A percentile compares a stretch with the other conserved stretches of the same genome.
Evolutionary conservation across 352 stramenopile genomes (phyloP).

Genomic region (Phytophthora hibernalis): DNA sequence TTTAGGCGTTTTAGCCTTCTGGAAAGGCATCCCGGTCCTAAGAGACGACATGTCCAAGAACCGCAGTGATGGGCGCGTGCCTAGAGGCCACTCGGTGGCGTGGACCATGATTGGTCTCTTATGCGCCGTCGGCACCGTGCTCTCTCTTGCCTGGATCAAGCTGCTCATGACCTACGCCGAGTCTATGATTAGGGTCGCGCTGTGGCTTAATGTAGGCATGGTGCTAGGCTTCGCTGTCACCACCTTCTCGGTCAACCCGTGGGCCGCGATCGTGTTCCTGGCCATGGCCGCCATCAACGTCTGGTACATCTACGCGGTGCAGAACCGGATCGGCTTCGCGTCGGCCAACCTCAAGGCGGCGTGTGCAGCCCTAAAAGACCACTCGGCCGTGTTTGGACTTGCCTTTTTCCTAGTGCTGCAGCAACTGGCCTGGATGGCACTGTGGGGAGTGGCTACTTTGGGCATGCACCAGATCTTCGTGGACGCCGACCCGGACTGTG

Average conservation of each 20-base stretch:
- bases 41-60: slow-evolving; percentile 44
- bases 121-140: slow-evolving; percentile 51
- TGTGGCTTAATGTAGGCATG: slow-evolving; percentile 85
- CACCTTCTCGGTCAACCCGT: slow-evolving; percentile 69
- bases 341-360: slow-evolving; percentile 82
- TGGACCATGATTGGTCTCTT: slow-evolving; percentile 62
- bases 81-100: slow-evolving; percentile 52
- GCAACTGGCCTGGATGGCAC: slow-evolving; percentile 75
- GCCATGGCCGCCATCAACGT: slow-evolving; percentile 76
- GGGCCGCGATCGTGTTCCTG: slow-evolving; percentile 69
- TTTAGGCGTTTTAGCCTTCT: slow-evolving; percentile 73
- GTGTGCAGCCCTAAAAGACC: slow-evolving; percentile 60
- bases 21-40: slow-evolving; percentile 71
- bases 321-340: slow-evolving; percentile 84
- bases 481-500: slow-evolving; percentile 68
- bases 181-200: slow-evolving; percentile 80
- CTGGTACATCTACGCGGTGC: slow-evolving; percentile 84
- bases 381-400: slow-evolving; percentile 70
- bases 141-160: slow-evolving; percentile 83
- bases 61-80: slow-evolving; percentile 31
- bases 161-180: slow-evolving; percentile 77
- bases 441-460: slow-evolving; percentile 73
- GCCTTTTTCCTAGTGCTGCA: slow-evolving; percentile 74
- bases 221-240: slow-evolving; percentile 68
- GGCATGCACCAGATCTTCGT: slow-evolving; percentile 82